Conservation (phyloP, 495 filamentous ascomycete genomes). For the Penicillium pulvis region DNA sequence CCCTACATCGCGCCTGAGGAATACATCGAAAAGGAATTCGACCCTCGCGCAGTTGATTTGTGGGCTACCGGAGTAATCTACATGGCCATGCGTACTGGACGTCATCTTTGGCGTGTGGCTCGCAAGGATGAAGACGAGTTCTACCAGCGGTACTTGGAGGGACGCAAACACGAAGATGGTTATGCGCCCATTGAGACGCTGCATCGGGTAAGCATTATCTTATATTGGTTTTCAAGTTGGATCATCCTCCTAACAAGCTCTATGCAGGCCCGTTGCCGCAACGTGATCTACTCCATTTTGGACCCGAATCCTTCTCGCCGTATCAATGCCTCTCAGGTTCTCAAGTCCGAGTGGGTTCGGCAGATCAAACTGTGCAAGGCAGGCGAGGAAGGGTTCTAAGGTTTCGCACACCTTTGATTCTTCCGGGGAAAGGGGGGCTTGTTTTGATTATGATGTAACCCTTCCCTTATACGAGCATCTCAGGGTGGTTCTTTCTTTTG, state of each 20-base stretch:
- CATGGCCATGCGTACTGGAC: conserved; percentile 98
- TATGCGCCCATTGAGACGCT: conserved; percentile 96
- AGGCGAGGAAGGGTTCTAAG: conserved; percentile 78
- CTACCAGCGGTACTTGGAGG: conserved; percentile 89
- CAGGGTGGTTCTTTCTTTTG: conserved; percentile 33
- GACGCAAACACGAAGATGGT: conserved; percentile 88
- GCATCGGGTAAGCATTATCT: conserved; percentile 74
- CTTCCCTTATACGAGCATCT: conserved; percentile 23
- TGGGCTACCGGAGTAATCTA: conserved; percentile 99
- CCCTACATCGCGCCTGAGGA: conserved; percentile 98
- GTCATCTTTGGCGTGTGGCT: conserved; percentile 94
- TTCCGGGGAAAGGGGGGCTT: conserved; percentile 9
- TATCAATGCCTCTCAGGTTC: conserved; percentile 92
- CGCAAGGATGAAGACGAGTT: conserved; percentile 97
- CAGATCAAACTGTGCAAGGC: conserved; percentile 96
- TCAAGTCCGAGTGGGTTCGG: conserved; percentile 97
- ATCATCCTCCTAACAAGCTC: conserved; percentile 36
- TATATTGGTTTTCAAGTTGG: conserved; percentile 2
- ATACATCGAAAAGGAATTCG: conserved; percentile 92
- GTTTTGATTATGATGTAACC: conserved; percentile 7
- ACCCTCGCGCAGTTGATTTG: conserved; percentile 93
- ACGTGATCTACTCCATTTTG: conserved; percentile 97
- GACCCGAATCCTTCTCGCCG: conserved; percentile 90
- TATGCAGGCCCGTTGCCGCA: conserved; percentile 86
- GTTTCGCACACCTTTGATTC: not conserved